These are phyloP conservation scores for Umbelopsis vinacea DNA, from an alignment of 192 early-diverging fungal species.

Conservation along the genomic window DNA sequence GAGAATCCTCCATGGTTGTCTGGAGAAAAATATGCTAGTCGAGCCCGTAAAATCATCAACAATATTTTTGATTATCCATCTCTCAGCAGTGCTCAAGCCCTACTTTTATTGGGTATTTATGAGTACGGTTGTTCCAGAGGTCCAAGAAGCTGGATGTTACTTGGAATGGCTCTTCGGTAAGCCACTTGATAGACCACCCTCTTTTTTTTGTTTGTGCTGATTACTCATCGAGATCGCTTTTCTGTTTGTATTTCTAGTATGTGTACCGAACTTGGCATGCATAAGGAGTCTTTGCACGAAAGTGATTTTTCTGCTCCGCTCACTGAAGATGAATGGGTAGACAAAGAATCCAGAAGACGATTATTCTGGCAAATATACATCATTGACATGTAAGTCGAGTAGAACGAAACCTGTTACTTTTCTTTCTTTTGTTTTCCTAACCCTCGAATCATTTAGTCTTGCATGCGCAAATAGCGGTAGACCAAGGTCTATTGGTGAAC, in stretches of 20 bases:
- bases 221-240: not conserved
- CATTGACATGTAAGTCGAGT: constrained; percentile 51
- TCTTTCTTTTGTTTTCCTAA: no score
- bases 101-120: constrained; percentile 51
- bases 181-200: not conserved
- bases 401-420: no score
- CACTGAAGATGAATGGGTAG: constrained; percentile 43
- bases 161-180: constrained; percentile 42
- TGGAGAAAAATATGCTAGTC: constrained; percentile 58
- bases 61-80: constrained; percentile 50
- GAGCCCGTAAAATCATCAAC: constrained; percentile 44
- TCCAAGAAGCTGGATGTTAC: constrained; percentile 64
- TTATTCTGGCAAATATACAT: constrained; percentile 58
- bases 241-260: constrained; percentile 28
- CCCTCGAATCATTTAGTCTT: constrained; percentile 24
- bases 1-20: constrained; percentile 52
- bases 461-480: constrained; percentile 49
- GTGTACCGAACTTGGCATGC: constrained; percentile 57
- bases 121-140: constrained; percentile 55
- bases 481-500: constrained; percentile 51
- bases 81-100: constrained; percentile 53
- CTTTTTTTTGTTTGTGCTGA: not conserved
- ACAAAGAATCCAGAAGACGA: constrained; percentile 53
- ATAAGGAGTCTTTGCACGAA: constrained; percentile 44
- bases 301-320: not conserved